These are phyloP conservation scores for Talaromyces piceae DNA, from an alignment of 2,329 filamentous ascomycete genomes.

Conservation along the genomic window DNA sequence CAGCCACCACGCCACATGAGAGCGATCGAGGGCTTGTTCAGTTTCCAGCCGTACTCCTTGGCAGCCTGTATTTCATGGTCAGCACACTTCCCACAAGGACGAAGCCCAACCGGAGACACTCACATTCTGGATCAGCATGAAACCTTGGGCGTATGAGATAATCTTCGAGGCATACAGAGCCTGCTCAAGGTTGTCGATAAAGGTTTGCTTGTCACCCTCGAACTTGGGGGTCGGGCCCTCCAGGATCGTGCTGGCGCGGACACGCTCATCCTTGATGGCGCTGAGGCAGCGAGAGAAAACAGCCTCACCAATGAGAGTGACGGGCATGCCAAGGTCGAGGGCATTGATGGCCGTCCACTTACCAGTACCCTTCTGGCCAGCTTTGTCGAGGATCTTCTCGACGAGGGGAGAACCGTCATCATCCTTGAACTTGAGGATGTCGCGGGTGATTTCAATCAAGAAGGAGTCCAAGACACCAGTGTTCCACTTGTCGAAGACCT, in stretches of 20 bases:
- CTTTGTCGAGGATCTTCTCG: constrained; percentile 98
- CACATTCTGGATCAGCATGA: constrained; percentile 99
- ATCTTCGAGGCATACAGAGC: constrained; percentile 99
- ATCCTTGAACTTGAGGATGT: constrained; percentile 98
- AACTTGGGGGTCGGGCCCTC: constrained; percentile 72
- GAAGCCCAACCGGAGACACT: too few relatives aligned
- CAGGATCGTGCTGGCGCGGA: constrained; percentile 70
- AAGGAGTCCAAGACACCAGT: constrained; percentile 97
- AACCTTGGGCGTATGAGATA: constrained; percentile 98
- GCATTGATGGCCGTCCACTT: constrained; percentile 99
- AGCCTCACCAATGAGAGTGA: constrained; percentile 94
- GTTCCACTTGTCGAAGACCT: constrained; percentile 95
- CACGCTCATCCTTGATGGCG: constrained; percentile 88
- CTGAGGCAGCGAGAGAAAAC: constrained; percentile 93
- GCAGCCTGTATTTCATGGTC: constrained; percentile 76
- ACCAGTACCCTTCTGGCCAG: constrained; percentile 98
- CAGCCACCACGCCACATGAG: constrained; percentile 99
- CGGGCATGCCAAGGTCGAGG: constrained; percentile 95
- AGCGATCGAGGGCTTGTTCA: constrained; percentile 99
- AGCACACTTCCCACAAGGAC: too few relatives aligned
- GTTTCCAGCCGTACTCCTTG: constrained; percentile 94
- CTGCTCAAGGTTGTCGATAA: constrained; percentile 97
- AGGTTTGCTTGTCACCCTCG: constrained; percentile 81
- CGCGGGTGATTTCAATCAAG: constrained; percentile 97
- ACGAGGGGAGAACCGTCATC: constrained; percentile 84